phyloP scores from a whole-genome alignment of 1,139 yeast genomes.

The Zygoascus sp. region DNA sequence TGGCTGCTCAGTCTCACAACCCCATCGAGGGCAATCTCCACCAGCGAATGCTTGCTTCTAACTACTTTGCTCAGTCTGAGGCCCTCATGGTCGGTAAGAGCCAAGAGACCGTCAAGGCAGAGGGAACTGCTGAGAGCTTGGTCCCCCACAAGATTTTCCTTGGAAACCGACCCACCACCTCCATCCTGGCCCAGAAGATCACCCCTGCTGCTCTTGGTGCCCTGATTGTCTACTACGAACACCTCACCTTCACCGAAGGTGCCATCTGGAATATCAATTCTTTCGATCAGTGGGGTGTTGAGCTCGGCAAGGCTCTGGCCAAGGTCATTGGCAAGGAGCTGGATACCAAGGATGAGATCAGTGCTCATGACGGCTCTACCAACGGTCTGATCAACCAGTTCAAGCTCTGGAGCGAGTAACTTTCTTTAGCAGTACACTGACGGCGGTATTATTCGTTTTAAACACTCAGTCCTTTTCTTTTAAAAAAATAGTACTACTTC shows the following conservation, averaged over 20 bases:
- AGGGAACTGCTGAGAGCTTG: constrained; percentile 78
- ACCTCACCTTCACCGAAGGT: constrained; percentile 94
- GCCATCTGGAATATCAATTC: constrained; percentile 99
- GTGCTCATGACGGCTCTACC: constrained; percentile 83
- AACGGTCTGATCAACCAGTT: constrained; percentile 89
- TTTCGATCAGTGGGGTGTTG: constrained; percentile 99
- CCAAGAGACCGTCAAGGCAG: constrained; percentile 75
- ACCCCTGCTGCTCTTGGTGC: constrained; percentile 96
- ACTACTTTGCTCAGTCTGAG: constrained; percentile 97
- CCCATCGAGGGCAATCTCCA: constrained; percentile 92
- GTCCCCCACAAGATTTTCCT: constrained; percentile 94
- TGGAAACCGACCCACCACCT: constrained; percentile 98
- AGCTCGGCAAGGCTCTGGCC: constrained; percentile 95
- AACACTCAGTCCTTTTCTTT: neutral
- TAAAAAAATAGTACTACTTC: no score
- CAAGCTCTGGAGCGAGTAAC: constrained; percentile 60
- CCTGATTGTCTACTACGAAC: constrained; percentile 95
- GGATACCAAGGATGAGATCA: constrained; percentile 52
- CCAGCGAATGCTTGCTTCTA: constrained; percentile 96
- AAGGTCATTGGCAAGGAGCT: constrained; percentile 91
- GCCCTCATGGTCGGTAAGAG: constrained; percentile 96
- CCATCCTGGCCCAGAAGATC: constrained; percentile 89
- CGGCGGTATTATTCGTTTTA: neutral
- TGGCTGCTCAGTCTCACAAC: constrained; percentile 97
- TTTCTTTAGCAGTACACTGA: neutral